Evolutionary conservation across 192 early-diverging fungal genomes (phyloP).

Genomic region (Coemansia sp.): DNA sequence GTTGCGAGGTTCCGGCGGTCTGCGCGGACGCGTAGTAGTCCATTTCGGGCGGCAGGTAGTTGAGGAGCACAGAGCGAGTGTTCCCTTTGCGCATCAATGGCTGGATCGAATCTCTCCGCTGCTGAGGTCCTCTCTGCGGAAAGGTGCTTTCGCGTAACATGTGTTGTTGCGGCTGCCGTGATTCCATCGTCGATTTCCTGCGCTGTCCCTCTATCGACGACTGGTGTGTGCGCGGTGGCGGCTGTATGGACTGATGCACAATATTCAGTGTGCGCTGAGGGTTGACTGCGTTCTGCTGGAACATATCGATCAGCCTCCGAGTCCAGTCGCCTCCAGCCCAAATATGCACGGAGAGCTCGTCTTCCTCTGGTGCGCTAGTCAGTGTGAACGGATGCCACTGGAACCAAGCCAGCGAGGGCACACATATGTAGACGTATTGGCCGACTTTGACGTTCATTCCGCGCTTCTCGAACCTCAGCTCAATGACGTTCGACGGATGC

Average conservation of each 20-base stretch:
- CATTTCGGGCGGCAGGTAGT: slow-evolving; percentile 27
- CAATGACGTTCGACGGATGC: slow-evolving; percentile 77
- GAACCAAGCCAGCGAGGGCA: slow-evolving; percentile 64
- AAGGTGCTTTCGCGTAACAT: not conserved
- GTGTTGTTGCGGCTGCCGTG: not conserved
- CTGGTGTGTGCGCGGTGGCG: not conserved
- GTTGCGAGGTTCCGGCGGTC: not conserved
- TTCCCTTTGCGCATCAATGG: slow-evolving; percentile 1
- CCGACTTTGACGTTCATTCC: slow-evolving; percentile 58
- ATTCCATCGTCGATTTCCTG: not conserved
- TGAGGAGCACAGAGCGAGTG: not conserved
- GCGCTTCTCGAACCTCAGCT: slow-evolving; percentile 72
- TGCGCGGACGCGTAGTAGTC: slow-evolving; percentile 10
- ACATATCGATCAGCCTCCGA: slow-evolving; percentile 42
- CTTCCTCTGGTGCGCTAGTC: slow-evolving; percentile 76
- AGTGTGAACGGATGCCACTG: slow-evolving; percentile 87
- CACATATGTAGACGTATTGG: slow-evolving; percentile 72
- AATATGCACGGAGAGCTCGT: slow-evolving; percentile 72
- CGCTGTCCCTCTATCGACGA: not conserved
- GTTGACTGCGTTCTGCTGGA: slow-evolving; percentile 17
- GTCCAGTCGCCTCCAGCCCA: slow-evolving; percentile 76
- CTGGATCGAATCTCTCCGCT: slow-evolving; percentile 6
- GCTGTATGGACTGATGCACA: slow-evolving; percentile 3
- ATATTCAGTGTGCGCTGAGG: slow-evolving; percentile 2
- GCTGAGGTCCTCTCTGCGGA: not conserved